Evolutionary conservation across 2,329 filamentous ascomycete genomes (phyloP), one percentile per base, ranked within the genome.

Genomic region (Calycina marina): DNA sequence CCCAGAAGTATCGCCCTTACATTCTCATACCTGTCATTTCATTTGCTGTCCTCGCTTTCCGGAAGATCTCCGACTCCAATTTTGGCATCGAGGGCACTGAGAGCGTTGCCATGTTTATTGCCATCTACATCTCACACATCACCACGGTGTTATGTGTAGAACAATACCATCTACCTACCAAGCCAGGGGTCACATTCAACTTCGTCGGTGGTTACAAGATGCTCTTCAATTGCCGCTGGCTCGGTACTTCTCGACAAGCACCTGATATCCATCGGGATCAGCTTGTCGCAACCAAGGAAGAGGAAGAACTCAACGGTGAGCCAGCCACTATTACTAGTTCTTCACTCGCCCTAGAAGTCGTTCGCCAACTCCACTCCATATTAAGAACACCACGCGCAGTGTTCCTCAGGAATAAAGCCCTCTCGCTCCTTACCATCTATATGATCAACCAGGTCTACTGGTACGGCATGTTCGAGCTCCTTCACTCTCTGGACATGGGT

Each of bases 151-250:
- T 34, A 12, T 17, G 12, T 15, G 14, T 34, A 5, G 31, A 34
- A 18, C 25, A 34, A 13, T 34, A 34, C 31, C 14, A n/a, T 11
- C 17, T 34, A 9, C 31, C 31, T 14, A 18, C 9, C 13, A 24
- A 24, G 8, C 4, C 29, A 3, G 15, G n/a, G 6, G 8, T 9
- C 18, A 14, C 31, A 12, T 18, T 25, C n/a, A 16, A 34, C 15
- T 31, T 20, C 20, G 13, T 14, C 6, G 22, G 6, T 12, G 33
- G 25, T 6, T 31, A 25, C 16, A 35, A 18, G 11, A 35, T 35
- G 33, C n/a, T 35, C 14, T 35, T 35, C 22, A 35, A 35, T 16
- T 28, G 18, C n/a, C 28, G 33, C 9, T 35, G 22, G 20, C 15
- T 35, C 9, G 33, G 28, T 10, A 35, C 33, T 8, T n/a, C 11